Evolutionary conservation across 108 stramenopile genomes (phyloP), one percentile per base, ranked within the genome.

Genomic region (Nitzschia putrida): DNA sequence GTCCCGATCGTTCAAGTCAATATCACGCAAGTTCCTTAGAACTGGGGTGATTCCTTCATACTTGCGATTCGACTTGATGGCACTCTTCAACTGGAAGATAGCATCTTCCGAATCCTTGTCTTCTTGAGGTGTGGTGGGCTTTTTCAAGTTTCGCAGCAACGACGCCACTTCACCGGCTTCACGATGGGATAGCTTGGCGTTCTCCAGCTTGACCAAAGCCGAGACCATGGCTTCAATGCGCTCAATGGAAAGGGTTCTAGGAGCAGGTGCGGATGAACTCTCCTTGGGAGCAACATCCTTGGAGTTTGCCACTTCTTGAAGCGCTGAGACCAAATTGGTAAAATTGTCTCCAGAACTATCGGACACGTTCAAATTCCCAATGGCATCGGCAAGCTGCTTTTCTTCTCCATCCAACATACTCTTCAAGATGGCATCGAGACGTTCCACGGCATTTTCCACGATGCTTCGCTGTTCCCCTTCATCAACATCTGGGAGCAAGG

Each of bases 21-120:
- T 1, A 2, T 16, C n/a, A 9, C 61, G 61, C 20, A 63, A 39
- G 12, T 39, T 43, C 11, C 16, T 45, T 9, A 63, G 18, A 13
- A 47, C 61, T 2, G n/a, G 12, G 7, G n/a, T 8, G 1, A 63
- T 44, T 0, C 24, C 22, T 23, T 47, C 23, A 13, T 22, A 44
- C 18, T 63, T 44, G 18, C 40, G 37, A 2, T 63, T 63, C 14
- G 44, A 18, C 29, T 44, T 39, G 37, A 63, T 21, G n/a, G n/a
- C 16, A 3, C 44, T 63, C 9, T 13, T 18, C 21, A 63, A 18
- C 20, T 63, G 23, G 61, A 12, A 13, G 12, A 63, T 37, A 18
- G 61, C 61, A 21, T 63, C 61, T 22, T 63, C 61, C n/a, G 61
- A 45, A 12, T 41, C 42, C 61, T 44, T 63, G 12, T 63, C 61